Evolutionary conservation across 208 protist genomes (phyloP), one percentile per base, ranked within the genome.

Genomic region (Crithidia sp.): DNA sequence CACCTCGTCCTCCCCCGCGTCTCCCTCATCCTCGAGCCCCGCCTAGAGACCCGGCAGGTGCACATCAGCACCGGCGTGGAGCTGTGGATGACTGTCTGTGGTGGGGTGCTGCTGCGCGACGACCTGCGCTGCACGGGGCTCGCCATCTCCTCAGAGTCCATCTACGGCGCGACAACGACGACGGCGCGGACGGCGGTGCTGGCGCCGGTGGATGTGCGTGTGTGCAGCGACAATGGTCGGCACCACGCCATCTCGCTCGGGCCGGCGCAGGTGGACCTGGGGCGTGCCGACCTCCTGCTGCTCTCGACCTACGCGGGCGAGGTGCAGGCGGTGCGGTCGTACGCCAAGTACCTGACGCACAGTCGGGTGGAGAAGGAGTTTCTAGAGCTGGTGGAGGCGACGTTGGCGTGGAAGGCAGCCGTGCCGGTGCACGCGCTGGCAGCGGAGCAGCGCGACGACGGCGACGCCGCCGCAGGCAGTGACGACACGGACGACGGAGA

Each of bases 121-220:
- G 61, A 81, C 37, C 40, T 87, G 43, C 78, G 57, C 49, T 74
- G 77, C 50, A 63, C 74, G 17, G 62, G 60, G 2, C 49, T 83
- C 17, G 49, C 59, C 16, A 37, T 85, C 28, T 71, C 67, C 41
- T 72, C 81, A 7, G 76, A 82, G 70, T 67, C 71, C 16, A 58
- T 75, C 17, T 67, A 74, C 61, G 61, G 66, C 49, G 62, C 78
- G 7, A 71, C 74, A 17, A 77, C 80, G n/a, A 79, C 76, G 10
- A 81, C 77, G 56, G 68, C 74, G 37, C 71, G 74, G 62, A 85
- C 81, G n/a, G 85, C 81, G 57, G 63, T 89, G 60, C 72, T 89
- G n/a, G 57, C 76, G 0, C 81, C 84, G 37, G 76, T 76, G 3
- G 53, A 80, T 37, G 63, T 89, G 44, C 44, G 55, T 17, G 58